A percentile compares a stretch with the other conserved stretches of the same genome.
These are phyloP conservation scores for Areca catechu DNA, from an alignment of 176 grass and related monocot species.

Conservation along the genomic window DNA sequence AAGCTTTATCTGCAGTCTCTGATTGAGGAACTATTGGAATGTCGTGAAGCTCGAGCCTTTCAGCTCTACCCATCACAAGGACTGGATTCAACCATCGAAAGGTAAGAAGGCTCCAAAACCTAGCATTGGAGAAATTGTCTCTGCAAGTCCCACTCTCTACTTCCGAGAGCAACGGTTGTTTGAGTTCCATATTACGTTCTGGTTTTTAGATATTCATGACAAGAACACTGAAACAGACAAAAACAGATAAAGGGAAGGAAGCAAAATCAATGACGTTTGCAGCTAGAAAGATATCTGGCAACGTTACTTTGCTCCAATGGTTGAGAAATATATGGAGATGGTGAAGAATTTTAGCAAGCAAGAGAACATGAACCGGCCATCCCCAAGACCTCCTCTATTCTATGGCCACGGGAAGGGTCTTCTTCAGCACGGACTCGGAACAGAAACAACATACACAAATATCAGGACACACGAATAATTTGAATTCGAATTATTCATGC, in stretches of 20 bases:
- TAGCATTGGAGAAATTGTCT: conserved; percentile 33
- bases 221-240: conserved; percentile 25
- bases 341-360: conserved; percentile 28
- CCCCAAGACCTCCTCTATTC: too few species aligned
- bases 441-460: too few species aligned
- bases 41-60: conserved; percentile 47
- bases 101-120: conserved; percentile 60
- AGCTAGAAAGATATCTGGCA: conserved; percentile 1
- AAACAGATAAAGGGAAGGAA: conserved; percentile 29
- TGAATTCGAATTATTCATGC: too few species aligned
- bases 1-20: too few species aligned
- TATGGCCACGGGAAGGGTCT: too few species aligned
- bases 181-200: conserved; percentile 7
- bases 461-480: too few species aligned
- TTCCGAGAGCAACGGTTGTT: conserved; percentile 41
- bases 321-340: conserved; percentile 22
- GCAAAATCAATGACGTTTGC: conserved; percentile 21
- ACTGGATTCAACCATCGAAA: conserved; percentile 71
- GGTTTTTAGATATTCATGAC: conserved; percentile 23
- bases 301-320: neutral
- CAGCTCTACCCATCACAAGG: conserved; percentile 45
- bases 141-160: conserved; percentile 1
- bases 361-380: too few species aligned
- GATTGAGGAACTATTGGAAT: conserved; percentile 48
- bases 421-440: too few species aligned